These are phyloP conservation scores for Rubia balearica DNA, from an alignment of 305 asterid species.

Conservation along the genomic window DNA sequence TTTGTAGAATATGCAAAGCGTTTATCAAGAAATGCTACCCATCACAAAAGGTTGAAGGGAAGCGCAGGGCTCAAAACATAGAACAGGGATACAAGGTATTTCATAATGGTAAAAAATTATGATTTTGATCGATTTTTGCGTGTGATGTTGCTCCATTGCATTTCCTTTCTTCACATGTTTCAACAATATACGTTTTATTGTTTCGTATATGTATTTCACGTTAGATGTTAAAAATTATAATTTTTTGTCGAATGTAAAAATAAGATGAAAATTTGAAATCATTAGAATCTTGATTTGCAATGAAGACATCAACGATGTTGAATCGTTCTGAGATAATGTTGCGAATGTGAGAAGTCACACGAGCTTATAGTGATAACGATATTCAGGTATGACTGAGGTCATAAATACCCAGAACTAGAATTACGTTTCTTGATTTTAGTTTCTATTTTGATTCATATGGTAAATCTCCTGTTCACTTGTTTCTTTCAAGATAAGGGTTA, in stretches of 20 bases:
- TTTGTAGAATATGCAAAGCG: slow-evolving; percentile 25
- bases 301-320: too few relatives aligned
- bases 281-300: too few relatives aligned
- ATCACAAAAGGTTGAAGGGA: not conserved
- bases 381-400: too few relatives aligned
- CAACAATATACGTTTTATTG: too few relatives aligned
- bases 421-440: not conserved
- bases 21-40: slow-evolving; percentile 10
- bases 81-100: slow-evolving; percentile 14
- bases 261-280: too few relatives aligned
- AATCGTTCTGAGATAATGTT: too few relatives aligned
- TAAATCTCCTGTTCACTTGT: not conserved
- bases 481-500: too few relatives aligned
- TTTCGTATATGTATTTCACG: too few relatives aligned
- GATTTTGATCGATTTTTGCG: not conserved
- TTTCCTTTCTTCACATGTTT: not conserved
- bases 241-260: too few relatives aligned
- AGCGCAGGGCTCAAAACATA: not conserved
- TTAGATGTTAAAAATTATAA: too few relatives aligned
- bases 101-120: not conserved
- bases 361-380: too few relatives aligned
- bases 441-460: not conserved
- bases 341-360: too few relatives aligned
- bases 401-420: not conserved
- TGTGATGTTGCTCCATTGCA: not conserved